Evolutionary conservation across 2,329 filamentous ascomycete species (phyloP), one percentile per base, ranked within the genome.

Genomic region (Fusarium duplospermum): DNA sequence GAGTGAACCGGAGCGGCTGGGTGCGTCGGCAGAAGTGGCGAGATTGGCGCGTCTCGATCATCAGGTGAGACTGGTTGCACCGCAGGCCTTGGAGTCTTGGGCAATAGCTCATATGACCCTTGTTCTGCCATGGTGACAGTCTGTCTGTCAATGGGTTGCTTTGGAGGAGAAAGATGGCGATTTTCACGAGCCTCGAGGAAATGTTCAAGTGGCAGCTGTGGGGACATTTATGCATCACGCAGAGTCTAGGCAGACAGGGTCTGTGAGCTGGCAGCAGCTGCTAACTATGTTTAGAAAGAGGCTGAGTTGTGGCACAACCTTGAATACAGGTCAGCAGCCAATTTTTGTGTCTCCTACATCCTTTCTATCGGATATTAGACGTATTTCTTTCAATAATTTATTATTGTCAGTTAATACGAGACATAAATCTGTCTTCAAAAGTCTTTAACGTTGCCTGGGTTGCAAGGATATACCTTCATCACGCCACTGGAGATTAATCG

Each of bases 201-300:
- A 54, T 54, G 11, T 29, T 11, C 27, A 33, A 54, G 50, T 54
- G 50, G 50, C 50, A 33, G 29, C 11, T 33, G 50, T 31, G 50
- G 50, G 4, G 27, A 20, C 20, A 16, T 14, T 31, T 54, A 54
- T 54, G 50, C 27, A 27, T 31, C 50, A 54, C 27, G 50, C 18
- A 18, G 20, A 31, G 27, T 54, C 18, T 54, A 16, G 50, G 50
- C 27, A 31, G 27, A 11, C 27, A 54, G 29, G 50, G 50, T 54
- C 9, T 54, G 27, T 54, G 50, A 54, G 50, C 11, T 54, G n/a
- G 50, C 50, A 16, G n/a, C 18, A 2, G 18, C 50, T 22, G 20
- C 40, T 45, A 45, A 22, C 40, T 54, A 54, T 54, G 50, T 54
- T 54, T 54, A 54, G 50, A 33, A 54, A 29, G 50, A 31, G 50